Percentiles rank a stretch among this genome's conserved stretches.
Evolutionary conservation across 2,329 filamentous ascomycete genomes (phyloP).

Genomic region (Colletotrichum australisinense): DNA sequence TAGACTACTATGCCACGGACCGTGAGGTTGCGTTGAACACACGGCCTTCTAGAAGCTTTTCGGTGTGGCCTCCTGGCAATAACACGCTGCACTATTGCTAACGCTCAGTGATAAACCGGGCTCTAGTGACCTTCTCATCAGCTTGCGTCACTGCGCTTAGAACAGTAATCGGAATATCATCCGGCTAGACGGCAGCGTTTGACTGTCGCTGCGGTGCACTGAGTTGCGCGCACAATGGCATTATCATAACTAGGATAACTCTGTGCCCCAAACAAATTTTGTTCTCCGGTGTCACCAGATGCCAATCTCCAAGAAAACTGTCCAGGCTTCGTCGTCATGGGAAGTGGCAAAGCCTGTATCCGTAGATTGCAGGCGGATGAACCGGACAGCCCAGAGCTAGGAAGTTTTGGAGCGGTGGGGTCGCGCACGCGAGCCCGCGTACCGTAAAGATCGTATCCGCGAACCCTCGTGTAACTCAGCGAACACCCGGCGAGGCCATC

Average conservation of each 20-base stretch:
- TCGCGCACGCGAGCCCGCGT: conserved; percentile 9
- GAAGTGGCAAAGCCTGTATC: background rate
- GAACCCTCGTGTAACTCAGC: background rate
- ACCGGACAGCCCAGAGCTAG: conserved; percentile 4
- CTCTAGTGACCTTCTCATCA: background rate
- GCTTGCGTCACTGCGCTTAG: background rate
- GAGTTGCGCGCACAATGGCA: background rate
- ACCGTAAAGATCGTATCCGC: conserved; percentile 12
- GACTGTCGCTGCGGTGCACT: background rate
- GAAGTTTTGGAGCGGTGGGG: conserved; percentile 13
- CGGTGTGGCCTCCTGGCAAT: background rate
- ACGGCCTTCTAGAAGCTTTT: background rate
- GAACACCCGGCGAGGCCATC: background rate
- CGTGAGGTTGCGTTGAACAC: background rate
- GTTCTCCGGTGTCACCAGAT: background rate
- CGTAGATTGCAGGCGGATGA: conserved; percentile 19
- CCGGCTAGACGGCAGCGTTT: background rate
- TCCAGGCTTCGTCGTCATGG: background rate
- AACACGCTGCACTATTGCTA: background rate
- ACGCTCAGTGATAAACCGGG: background rate
- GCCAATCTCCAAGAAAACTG: background rate
- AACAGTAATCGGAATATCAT: background rate
- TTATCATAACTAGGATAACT: background rate
- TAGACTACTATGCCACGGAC: background rate
- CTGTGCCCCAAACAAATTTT: background rate